phyloP scores from a whole-genome alignment of 768 basidiomycete genomes.

The Trametes maxima region DNA sequence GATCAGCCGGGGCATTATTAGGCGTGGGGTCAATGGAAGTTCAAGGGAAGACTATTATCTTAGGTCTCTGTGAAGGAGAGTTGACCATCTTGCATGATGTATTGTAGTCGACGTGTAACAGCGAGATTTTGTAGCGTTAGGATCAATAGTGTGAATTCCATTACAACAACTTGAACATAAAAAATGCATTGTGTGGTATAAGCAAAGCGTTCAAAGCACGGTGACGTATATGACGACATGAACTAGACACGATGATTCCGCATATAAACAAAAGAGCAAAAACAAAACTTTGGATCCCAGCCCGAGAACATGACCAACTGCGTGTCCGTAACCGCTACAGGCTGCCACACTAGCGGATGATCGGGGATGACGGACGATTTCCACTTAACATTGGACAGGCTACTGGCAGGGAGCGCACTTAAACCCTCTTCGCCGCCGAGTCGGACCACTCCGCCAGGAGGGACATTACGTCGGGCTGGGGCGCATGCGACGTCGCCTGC shows the following conservation, averaged over 20 bases:
- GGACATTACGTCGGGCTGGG: conserved; percentile 3
- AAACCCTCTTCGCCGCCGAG: not conserved
- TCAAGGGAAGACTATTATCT: conserved; percentile 42
- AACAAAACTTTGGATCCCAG: no score
- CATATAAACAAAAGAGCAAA: no score
- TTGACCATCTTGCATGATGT: conserved; percentile 59
- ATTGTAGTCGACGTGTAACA: conserved; percentile 24
- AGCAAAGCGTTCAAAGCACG: not conserved
- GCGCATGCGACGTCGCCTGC: not conserved
- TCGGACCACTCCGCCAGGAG: conserved; percentile 6
- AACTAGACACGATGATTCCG: no score
- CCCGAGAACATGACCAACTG: no score
- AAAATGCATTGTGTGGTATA: not conserved
- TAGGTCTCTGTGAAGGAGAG: conserved; percentile 79
- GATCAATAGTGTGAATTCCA: not conserved
- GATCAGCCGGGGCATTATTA: conserved; percentile 70
- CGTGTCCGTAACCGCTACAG: no score
- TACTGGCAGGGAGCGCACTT: not conserved
- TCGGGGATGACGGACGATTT: no score
- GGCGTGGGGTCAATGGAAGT: conserved; percentile 63
- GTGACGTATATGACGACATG: not conserved
- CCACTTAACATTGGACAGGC: no score
- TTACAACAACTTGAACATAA: no score
- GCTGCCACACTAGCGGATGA: no score
- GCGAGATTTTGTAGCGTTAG: not conserved